Evolutionary conservation across 2,329 filamentous ascomycete genomes (phyloP), one percentile per base, ranked within the genome.

Genomic region (Teratosphaeria pseudoeucalypti): DNA sequence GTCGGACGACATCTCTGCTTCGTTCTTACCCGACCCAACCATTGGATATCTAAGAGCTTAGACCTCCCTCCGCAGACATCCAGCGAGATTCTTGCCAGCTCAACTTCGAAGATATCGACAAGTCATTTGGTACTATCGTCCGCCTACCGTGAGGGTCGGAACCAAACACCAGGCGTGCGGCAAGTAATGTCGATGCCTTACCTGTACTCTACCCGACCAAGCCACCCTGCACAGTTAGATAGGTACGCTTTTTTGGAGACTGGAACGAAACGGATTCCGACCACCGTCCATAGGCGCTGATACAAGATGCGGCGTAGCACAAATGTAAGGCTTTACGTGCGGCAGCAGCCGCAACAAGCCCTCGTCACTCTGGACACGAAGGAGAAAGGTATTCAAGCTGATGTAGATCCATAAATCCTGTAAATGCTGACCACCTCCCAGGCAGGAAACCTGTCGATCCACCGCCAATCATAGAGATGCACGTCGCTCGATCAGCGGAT

Each of bases 361-460:
- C 81, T 87, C 63, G 84, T 89, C 58, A 82, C 85, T 52, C 64
- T 69, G 52, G 80, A 86, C 64, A 85, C 85, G 65, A 90, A 90
- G 73, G 88, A 90, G 70, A 90, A 90, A 78, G 82, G 86, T 88
- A 74, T 57, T 73, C 65, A 7, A 12, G 53, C 11, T 11, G 16
- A 19, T 54, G 19, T 6, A 11, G 53, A 34, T 7, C 26, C 52
- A 39, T 53, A 9, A 9, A 29, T 10, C 34, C 27, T 19, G 11
- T 12, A 10, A 7, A 16, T 39, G 55, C 56, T 61, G 14, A 63
- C 55, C 54, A 34, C 23, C 47, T 26, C 19, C 19, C 16, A 60
- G 62, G 43, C 52, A 86, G 90, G 65, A 95, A 95, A 73, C 89
- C 90, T 7, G 84, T 96, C 68, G 90, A 96, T 71, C 90, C 92